Base-by-base conservation (phyloP, 139 green algal species). In the Auxenochlorella pyrenoidosa region DNA sequence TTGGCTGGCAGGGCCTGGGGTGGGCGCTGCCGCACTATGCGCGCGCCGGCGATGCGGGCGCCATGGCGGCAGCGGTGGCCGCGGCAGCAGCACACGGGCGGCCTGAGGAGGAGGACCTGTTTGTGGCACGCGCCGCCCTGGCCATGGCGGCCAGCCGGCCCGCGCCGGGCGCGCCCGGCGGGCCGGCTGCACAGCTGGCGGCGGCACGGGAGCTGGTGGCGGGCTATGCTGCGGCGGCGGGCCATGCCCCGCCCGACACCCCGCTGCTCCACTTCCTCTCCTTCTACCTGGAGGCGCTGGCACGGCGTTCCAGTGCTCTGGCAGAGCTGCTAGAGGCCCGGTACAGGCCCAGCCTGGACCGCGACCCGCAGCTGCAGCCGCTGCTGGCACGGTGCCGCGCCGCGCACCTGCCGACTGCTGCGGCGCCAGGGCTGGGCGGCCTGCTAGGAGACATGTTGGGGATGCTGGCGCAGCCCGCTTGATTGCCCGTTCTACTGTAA, bases 1-100 rank as follows among this genome's bases (percentile, higher is more conserved):
- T 91, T 28, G 84, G 88, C 16, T 91, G 88, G 88, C 86, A 83
- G 40, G 84, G 88, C n/a, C 59, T 91, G 47, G 84, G 84, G 47
- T 68, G 58, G 18, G 84, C 79, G 41, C 41, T 88, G 51, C 84
- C 84, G 36, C 82, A 91, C 30, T 86, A 85, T 28, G 79, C 79
- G 12, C 66, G 54, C 13, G 83, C 84, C 32, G 65, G 84, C 47
- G 84, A 91, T 71, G 51, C 43, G 6, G 32, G 70, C 22, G n/a
- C 75, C 32, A 47, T 86, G 32, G 66, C 59, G 16, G 65, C 84
- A 13, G 84, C 82, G 2, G 36, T 91, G 16, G 30, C 75, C 36
- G 58, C 85, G 1, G 84, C 84, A 19, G 77, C 66, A 28, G 60
- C 43, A 6, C 30, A 68, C 12, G 84, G 77, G 41, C 18, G 36